Percentiles rank a stretch among this genome's conserved stretches.
Conservation (phyloP, 1,139 yeast genomes). For the Lodderomyces pseudojiufengensis region DNA sequence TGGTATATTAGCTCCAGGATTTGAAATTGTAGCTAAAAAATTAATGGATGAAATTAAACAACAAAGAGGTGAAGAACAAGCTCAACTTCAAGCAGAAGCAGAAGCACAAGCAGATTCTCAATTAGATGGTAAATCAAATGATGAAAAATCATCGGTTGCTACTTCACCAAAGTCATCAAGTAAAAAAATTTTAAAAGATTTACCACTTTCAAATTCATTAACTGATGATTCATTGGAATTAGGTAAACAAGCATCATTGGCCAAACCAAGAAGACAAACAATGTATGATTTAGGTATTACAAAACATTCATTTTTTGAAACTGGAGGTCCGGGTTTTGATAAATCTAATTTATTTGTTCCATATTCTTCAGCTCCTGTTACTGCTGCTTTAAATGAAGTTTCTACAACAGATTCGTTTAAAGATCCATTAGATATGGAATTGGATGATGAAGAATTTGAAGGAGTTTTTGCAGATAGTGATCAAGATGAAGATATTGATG, state of each 20-base stretch:
- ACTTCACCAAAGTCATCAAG: conserved; percentile 10
- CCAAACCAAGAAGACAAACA: conserved; percentile 45
- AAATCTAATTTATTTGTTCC: conserved; percentile 61
- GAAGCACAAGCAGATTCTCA: background rate
- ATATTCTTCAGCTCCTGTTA: conserved; percentile 71
- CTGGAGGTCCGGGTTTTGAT: conserved; percentile 36
- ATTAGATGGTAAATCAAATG: background rate
- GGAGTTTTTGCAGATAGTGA: conserved; percentile 41
- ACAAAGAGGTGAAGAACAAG: conserved; percentile 11
- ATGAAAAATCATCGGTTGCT: conserved; percentile 5
- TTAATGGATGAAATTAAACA: conserved; percentile 42
- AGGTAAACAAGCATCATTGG: conserved; percentile 22
- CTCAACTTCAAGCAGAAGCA: conserved; percentile 9
- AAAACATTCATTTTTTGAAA: conserved; percentile 46
- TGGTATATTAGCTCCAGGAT: conserved; percentile 69
- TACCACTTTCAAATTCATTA: conserved; percentile 3
- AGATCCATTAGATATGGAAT: conserved; percentile 42
- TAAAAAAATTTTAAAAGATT: conserved; percentile 1
- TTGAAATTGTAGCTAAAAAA: conserved; percentile 63
- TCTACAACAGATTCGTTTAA: conserved; percentile 22
- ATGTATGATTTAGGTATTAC: conserved; percentile 47
- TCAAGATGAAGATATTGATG: conserved; percentile 32
- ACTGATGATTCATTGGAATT: conserved; percentile 21
- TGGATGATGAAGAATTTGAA: conserved; percentile 40
- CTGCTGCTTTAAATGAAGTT: conserved; percentile 52